phyloP scores from a whole-genome alignment of 2,329 filamentous ascomycete genomes.

The Phaeophleospora eucalypticola region DNA sequence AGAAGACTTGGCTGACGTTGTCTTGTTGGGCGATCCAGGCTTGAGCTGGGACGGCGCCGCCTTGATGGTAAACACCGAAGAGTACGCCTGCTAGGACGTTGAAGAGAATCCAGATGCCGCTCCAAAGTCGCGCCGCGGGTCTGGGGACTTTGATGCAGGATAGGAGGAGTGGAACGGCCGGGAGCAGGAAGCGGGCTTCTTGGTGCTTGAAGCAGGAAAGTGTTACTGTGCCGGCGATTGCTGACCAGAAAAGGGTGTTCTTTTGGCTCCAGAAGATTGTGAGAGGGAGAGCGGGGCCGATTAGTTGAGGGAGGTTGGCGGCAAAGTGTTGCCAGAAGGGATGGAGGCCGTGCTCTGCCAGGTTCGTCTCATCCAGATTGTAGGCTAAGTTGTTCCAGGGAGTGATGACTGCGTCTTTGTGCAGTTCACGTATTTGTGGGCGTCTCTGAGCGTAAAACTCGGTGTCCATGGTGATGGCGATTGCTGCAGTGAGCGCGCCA shows the following conservation, averaged over 20 bases:
- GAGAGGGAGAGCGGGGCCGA: conserved; percentile 49
- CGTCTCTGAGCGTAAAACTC: conserved; percentile 71
- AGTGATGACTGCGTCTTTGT: conserved; percentile 51
- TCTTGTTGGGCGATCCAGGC: conserved; percentile 68
- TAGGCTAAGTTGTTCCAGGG: conserved; percentile 52
- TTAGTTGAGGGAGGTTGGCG: conserved; percentile 50
- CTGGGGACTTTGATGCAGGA: conserved; percentile 62
- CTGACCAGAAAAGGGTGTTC: conserved; percentile 65
- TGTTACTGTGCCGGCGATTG: conserved; percentile 64
- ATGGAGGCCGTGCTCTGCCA: conserved; percentile 51
- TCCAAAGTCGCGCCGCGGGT: conserved; percentile 43
- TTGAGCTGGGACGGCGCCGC: conserved; percentile 70
- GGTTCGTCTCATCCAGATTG: conserved; percentile 47
- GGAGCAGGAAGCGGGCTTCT: conserved; percentile 73
- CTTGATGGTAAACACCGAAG: conserved; percentile 81
- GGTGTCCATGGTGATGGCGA: conserved; percentile 80
- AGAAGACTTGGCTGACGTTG: conserved; percentile 64
- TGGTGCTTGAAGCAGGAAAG: conserved; percentile 75
- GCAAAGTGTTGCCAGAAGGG: conserved; percentile 51
- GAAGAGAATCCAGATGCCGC: conserved; percentile 59
- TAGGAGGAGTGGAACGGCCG: conserved; percentile 70
- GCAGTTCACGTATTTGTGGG: conserved; percentile 63
- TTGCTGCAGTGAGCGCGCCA: conserved; percentile 63
- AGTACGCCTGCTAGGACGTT: conserved; percentile 64
- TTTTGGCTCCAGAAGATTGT: conserved; percentile 48